Percentiles rank a stretch among this genome's conserved stretches.
Evolutionary conservation across 2,329 filamentous ascomycete species (phyloP).

Genomic region (Seiridium cupressi): DNA sequence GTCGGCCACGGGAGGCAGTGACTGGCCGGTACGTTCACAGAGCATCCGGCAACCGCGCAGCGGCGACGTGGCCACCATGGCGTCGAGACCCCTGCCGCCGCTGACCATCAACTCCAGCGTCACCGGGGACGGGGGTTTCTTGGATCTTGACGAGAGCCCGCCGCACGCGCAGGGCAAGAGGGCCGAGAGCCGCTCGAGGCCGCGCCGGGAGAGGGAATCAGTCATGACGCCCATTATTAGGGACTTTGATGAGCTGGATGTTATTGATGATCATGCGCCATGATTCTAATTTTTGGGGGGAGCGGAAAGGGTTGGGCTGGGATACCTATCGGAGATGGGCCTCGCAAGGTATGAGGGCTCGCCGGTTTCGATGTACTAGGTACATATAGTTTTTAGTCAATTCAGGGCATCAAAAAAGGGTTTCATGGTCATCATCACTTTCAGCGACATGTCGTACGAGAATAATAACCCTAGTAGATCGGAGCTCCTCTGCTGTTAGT

Average conservation of each 20-base stretch:
- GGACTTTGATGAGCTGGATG: constrained; percentile 27
- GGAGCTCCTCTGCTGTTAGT: too few species aligned
- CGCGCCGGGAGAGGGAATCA: constrained; percentile 10
- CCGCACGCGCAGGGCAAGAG: not conserved
- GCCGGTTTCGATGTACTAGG: too few species aligned
- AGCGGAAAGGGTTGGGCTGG: not conserved
- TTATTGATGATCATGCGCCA: constrained; percentile 13
- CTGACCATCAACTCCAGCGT: constrained; percentile 17
- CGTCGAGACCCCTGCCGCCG: constrained; percentile 15
- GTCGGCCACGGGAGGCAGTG: constrained; percentile 13
- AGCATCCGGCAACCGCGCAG: constrained; percentile 14
- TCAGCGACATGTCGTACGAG: too few species aligned
- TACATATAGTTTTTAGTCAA: too few species aligned
- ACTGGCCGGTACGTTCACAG: constrained; percentile 16
- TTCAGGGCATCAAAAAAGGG: too few species aligned
- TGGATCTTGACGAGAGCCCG: constrained; percentile 16
- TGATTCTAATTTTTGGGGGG: not conserved
- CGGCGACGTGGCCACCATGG: not conserved
- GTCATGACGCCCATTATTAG: constrained; percentile 20
- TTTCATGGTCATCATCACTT: too few species aligned
- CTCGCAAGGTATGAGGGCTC: too few species aligned
- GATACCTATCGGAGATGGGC: too few species aligned
- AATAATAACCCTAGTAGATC: too few species aligned
- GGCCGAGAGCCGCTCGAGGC: not conserved
- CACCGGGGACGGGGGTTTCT: constrained; percentile 17